Base-by-base conservation (phyloP, 306 rosid genomes). In the Vicia sativa region DNA sequence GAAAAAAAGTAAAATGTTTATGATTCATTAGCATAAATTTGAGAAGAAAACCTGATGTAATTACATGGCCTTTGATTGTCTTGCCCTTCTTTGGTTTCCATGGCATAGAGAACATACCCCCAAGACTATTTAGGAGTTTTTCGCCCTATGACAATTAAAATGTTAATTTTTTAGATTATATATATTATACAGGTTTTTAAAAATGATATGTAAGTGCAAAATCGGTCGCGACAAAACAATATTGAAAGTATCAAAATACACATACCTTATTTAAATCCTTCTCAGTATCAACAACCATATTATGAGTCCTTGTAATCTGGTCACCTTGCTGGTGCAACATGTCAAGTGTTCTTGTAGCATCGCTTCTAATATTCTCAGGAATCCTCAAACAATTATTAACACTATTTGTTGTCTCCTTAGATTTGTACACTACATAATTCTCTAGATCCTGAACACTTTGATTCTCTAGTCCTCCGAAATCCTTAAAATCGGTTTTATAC, bases 241-340 rank as follows among this genome's bases (percentile, higher is more conserved):
- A 34, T 7, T 7, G 2, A 52, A 21, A 1, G 7, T 10, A 11
- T 18, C 46, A 37, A 37, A 14, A 62, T 11, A 62, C 2, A 67
- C 77, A 34, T 81, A 90, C 98, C 91, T 76, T 69, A 35, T 89
- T 86, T 80, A 95, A 78, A 74, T 95, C 99, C 77, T 80, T 88
- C 48, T 91, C 99, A 1, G 90, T 88, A 1, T 95, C 95, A 49
- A 79, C 88, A 65, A 91, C 82, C 83, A 85, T 87, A 65, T 72
- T 78, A 77, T 88, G 99, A 6, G 97, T 90, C 86, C 96, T 81
- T 15, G 80, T 85, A 29, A 95, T 95, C 63, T 95, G 99, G 2
- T 95, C 95, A 48, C 99, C 99, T 87, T 95, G 99, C 11, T 85
- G 77, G 71, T 95, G 85, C 95, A 95, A 67, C 92, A 80, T 87